A percentile compares a stretch with the other conserved stretches of the same genome.
phyloP scores from a whole-genome alignment of 1,284 basidiomycete genomes.

The Naganishia sp. region DNA sequence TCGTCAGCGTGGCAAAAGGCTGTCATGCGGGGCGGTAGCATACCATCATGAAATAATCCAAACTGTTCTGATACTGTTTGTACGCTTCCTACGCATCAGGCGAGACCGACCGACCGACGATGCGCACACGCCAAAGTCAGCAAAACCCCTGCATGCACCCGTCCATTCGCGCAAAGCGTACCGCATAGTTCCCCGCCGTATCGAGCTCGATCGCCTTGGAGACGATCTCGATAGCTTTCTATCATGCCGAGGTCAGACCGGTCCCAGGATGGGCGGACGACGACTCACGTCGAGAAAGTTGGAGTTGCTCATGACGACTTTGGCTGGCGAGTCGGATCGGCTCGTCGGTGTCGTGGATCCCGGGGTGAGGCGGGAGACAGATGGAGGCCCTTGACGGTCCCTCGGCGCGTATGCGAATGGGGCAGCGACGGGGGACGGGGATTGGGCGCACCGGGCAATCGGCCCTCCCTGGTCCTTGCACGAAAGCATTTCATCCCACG shows the following conservation, averaged over 20 bases:
- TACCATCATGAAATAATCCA: slow-evolving; percentile 97
- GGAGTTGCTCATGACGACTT: slow-evolving; percentile 53
- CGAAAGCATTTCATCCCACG: not conserved
- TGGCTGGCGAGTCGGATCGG: too few relatives aligned
- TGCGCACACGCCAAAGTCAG: not conserved
- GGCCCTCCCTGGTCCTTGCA: not conserved
- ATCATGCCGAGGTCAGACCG: not conserved
- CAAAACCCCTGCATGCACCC: not conserved
- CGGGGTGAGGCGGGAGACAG: too few relatives aligned
- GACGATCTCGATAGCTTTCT: slow-evolving; percentile 94
- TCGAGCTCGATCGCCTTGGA: slow-evolving; percentile 95
- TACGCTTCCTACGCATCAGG: slow-evolving; percentile 68
- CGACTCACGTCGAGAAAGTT: slow-evolving; percentile 59
- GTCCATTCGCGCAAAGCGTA: slow-evolving; percentile 33
- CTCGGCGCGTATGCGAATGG: not conserved
- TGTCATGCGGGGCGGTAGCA: not conserved
- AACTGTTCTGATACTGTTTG: slow-evolving; percentile 89
- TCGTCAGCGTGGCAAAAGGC: too few relatives aligned
- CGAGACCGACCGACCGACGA: not conserved
- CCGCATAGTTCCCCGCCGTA: slow-evolving; percentile 82
- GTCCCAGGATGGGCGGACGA: not conserved
- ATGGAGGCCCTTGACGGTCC: not conserved
- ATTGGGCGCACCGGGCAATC: not conserved
- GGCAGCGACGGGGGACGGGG: not conserved
- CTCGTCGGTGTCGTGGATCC: too few relatives aligned